These are phyloP conservation scores for Nepenthes mirabilis DNA, from an alignment of 148 eudicot species.

Conservation along the genomic window DNA sequence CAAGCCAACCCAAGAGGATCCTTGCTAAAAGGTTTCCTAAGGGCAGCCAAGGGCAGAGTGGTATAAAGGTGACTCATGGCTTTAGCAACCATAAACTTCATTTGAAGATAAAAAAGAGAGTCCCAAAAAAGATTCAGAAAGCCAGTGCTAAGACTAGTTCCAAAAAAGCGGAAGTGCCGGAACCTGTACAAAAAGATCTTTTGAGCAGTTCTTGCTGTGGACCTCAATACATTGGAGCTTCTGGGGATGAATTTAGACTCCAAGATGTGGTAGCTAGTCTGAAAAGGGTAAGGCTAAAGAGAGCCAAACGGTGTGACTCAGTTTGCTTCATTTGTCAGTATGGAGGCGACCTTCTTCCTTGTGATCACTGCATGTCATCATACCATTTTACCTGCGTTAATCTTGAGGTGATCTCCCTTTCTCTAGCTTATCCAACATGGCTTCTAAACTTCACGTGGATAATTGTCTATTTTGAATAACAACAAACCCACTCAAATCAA, in stretches of 20 bases:
- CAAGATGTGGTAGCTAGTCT: slow-evolving; percentile 11
- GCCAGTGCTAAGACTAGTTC: slow-evolving; percentile 11
- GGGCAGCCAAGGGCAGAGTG: slow-evolving; percentile 5
- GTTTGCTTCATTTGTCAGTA: slow-evolving; percentile 43
- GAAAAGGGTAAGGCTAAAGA: slow-evolving; percentile 16
- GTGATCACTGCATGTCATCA: slow-evolving; percentile 37
- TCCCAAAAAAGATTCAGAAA: slow-evolving; percentile 17
- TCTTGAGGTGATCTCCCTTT: slow-evolving; percentile 20
- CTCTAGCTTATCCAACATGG: neutral
- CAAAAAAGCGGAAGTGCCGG: slow-evolving; percentile 7
- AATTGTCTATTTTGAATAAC: neutral
- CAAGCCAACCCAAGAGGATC: slow-evolving; percentile 14
- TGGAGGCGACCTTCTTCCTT: slow-evolving; percentile 34
- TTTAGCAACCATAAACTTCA: slow-evolving; percentile 13
- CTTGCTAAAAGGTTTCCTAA: slow-evolving; percentile 9
- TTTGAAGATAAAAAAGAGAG: slow-evolving; percentile 12
- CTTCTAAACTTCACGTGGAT: neutral
- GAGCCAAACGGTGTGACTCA: slow-evolving; percentile 21
- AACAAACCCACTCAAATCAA: too few relatives aligned
- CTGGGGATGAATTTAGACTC: slow-evolving; percentile 12
- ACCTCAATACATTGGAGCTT: slow-evolving; percentile 8
- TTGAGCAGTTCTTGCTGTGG: slow-evolving; percentile 6
- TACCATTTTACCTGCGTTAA: slow-evolving; percentile 29
- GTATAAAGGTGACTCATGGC: slow-evolving; percentile 6
- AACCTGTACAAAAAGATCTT: neutral